These are phyloP conservation scores for Volvariella volvacea DNA, from an alignment of 1,284 basidiomycete genomes.

Conservation along the genomic window DNA sequence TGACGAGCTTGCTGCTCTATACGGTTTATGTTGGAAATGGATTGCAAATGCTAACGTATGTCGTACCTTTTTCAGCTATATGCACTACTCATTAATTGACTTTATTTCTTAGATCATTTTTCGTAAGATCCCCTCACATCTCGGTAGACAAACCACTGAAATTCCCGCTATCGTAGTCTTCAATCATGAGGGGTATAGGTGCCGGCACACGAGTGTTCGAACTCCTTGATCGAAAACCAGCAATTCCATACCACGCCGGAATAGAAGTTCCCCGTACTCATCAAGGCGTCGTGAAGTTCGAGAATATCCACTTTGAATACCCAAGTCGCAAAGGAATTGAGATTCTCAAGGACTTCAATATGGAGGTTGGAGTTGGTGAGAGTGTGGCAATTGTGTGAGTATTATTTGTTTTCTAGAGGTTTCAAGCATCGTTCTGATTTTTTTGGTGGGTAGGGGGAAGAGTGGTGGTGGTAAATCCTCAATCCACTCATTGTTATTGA, in stretches of 20 bases:
- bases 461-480: slow-evolving; percentile 92
- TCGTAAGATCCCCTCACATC: slow-evolving; percentile 31
- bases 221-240: slow-evolving; percentile 76
- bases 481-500: slow-evolving; percentile 80
- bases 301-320: slow-evolving; percentile 81
- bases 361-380: slow-evolving; percentile 76
- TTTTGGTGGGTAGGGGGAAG: slow-evolving; percentile 50
- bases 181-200: slow-evolving; percentile 87
- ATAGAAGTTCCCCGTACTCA: slow-evolving; percentile 43
- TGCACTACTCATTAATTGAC: slow-evolving; percentile 8
- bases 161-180: slow-evolving; percentile 39
- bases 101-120: slow-evolving; percentile 40
- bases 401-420: slow-evolving; percentile 2
- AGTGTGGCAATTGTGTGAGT: slow-evolving; percentile 89
- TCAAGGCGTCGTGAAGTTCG: slow-evolving; percentile 70
- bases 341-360: slow-evolving; percentile 73
- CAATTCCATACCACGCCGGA: slow-evolving; percentile 63
- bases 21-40: slow-evolving; percentile 86
- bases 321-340: slow-evolving; percentile 75
- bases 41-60: slow-evolving; percentile 70
- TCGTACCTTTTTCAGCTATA: slow-evolving; percentile 1
- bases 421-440: slow-evolving; percentile 7
- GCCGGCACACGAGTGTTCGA: slow-evolving; percentile 93
- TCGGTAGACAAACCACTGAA: slow-evolving; percentile 1
- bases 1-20: slow-evolving; percentile 89